Conservation (phyloP, 805 yeast genomes). For the Starmerella lactis-condensi region DNA sequence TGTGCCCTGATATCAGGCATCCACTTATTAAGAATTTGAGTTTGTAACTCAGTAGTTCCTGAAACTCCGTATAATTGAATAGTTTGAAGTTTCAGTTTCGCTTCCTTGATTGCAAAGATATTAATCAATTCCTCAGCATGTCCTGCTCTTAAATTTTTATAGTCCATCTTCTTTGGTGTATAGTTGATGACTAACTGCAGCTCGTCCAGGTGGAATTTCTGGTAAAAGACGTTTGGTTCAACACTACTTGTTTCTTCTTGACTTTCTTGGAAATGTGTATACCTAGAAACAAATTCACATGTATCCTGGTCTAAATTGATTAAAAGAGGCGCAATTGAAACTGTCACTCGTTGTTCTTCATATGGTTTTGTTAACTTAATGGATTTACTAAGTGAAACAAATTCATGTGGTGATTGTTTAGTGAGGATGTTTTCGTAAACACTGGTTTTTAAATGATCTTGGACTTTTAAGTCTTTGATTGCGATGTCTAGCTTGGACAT, state of each 20-base stretch:
- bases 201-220: conserved; percentile 14
- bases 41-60: conserved; percentile 48
- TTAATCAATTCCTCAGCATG: conserved; percentile 74
- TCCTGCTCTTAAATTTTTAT: conserved; percentile 69
- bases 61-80: conserved; percentile 54
- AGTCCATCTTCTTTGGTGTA: conserved; percentile 77
- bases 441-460: too few relatives aligned
- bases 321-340: conserved; percentile 46
- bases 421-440: too few relatives aligned
- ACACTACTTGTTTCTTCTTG: too few relatives aligned
- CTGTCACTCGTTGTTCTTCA: conserved; percentile 8
- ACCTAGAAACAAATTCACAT: conserved; percentile 60
- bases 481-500: too few relatives aligned
- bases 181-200: conserved; percentile 50
- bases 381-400: too few relatives aligned
- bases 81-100: conserved; percentile 46
- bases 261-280: conserved; percentile 44
- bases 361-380: too few relatives aligned
- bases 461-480: too few relatives aligned
- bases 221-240: too few relatives aligned
- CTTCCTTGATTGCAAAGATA: conserved; percentile 73
- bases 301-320: conserved; percentile 88
- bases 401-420: too few relatives aligned
- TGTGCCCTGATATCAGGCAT: conserved; percentile 69
- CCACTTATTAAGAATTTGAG: conserved; percentile 52